Percentiles rank a stretch among this genome's conserved stretches.
These are phyloP conservation scores for Termitomyces sp. DNA, from an alignment of 768 basidiomycete species.

Conservation along the genomic window DNA sequence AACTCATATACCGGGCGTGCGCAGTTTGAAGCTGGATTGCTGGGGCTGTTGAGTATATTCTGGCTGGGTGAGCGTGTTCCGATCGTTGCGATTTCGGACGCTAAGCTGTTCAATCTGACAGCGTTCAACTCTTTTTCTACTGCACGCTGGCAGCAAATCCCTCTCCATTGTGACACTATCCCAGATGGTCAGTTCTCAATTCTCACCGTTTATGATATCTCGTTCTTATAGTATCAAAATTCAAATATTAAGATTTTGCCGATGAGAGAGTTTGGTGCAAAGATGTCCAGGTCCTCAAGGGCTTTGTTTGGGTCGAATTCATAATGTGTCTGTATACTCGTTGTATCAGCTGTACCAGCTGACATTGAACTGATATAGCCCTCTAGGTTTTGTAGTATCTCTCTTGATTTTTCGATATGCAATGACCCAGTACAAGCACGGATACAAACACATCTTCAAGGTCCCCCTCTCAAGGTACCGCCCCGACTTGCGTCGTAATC, in stretches of 20 bases:
- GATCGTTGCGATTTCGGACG: background rate
- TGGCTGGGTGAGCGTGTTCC: conserved; percentile 42
- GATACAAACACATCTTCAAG: conserved; percentile 46
- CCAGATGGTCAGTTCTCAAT: conserved; percentile 28
- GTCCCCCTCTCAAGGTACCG: conserved; percentile 45
- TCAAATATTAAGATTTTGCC: conserved; percentile 35
- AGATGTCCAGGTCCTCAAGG: conserved; percentile 47
- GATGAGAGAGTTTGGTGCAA: conserved; percentile 48
- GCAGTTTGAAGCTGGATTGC: conserved; percentile 40
- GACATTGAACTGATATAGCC: background rate
- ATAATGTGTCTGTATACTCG: conserved; percentile 33
- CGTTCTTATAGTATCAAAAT: background rate
- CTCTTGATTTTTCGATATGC: conserved; percentile 38
- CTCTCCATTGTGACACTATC: conserved; percentile 42
- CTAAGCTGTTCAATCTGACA: conserved; percentile 11
- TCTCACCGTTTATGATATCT: background rate
- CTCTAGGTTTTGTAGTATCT: conserved; percentile 36
- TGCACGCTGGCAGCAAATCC: conserved; percentile 45
- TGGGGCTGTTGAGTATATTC: conserved; percentile 40
- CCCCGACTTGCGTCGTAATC: conserved; percentile 11
- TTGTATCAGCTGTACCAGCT: background rate
- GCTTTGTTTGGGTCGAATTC: conserved; percentile 57
- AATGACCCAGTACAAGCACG: conserved; percentile 34
- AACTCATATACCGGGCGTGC: conserved; percentile 41
- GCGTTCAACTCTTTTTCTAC: conserved; percentile 59